phyloP scores from a whole-genome alignment of 345 rosid genomes.

The Linum tenue region DNA sequence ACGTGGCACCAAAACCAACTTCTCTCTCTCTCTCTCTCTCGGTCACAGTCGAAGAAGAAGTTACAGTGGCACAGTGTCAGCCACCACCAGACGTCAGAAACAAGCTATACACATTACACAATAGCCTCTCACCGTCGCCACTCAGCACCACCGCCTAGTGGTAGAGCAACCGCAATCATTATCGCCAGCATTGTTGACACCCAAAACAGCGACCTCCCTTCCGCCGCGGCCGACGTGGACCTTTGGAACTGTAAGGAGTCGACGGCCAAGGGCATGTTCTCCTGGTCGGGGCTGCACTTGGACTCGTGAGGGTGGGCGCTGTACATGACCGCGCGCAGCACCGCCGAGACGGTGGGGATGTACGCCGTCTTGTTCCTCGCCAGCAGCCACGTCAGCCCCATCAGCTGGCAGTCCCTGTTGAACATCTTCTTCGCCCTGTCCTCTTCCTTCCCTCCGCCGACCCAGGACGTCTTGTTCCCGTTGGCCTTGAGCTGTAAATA shows the following conservation, averaged over 20 bases:
- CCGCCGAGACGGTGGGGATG: conserved; percentile 97
- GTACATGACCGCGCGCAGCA: conserved; percentile 86
- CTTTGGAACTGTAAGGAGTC: conserved; percentile 80
- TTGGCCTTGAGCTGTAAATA: conserved; percentile 53
- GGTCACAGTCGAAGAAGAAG: too few species aligned
- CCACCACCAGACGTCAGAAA: too few species aligned
- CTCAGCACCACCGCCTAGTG: conserved; percentile 3
- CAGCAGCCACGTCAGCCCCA: conserved; percentile 98
- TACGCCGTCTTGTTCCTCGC: conserved; percentile 91
- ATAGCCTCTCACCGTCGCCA: conserved; percentile 35
- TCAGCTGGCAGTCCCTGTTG: conserved; percentile 81
- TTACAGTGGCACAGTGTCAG: too few species aligned
- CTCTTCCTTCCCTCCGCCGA: conserved; percentile 9
- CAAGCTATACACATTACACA: neutral
- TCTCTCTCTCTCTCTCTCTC: too few species aligned
- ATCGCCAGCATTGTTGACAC: conserved; percentile 29
- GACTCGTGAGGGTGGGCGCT: conserved; percentile 68
- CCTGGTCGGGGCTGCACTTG: conserved; percentile 94
- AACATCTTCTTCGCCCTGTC: conserved; percentile 47
- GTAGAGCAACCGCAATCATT: conserved; percentile 12
- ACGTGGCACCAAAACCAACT: too few species aligned
- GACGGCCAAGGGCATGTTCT: conserved; percentile 98
- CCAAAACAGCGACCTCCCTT: conserved; percentile 2
- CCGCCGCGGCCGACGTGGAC: conserved; percentile 32
- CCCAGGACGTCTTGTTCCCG: neutral